Conservation (phyloP, 169 alveolate genomes). For the Cryptosporidium ubiquitum region DNA sequence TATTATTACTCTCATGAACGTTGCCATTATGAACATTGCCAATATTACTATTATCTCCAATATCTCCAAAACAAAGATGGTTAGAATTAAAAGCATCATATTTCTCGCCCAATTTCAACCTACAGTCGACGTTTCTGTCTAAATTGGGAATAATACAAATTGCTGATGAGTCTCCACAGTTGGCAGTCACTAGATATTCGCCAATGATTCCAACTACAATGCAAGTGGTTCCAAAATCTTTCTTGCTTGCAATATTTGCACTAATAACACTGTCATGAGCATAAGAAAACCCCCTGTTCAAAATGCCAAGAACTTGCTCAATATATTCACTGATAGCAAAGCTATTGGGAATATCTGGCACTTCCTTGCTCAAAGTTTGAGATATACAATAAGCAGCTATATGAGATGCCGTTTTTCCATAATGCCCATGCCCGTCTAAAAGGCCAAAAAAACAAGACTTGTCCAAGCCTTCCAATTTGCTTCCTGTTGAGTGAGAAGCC, state of each 20-base stretch:
- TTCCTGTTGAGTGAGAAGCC: conserved; percentile 40
- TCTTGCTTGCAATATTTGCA: conserved; percentile 47
- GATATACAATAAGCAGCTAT: conserved; percentile 53
- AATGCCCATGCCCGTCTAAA: conserved; percentile 66
- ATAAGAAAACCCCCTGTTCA: conserved; percentile 31
- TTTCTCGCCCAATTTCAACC: neutral
- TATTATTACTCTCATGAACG: neutral
- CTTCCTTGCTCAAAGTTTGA: neutral
- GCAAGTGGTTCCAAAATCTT: conserved; percentile 62
- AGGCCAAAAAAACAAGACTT: conserved; percentile 27
- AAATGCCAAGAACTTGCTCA: conserved; percentile 9
- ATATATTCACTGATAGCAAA: neutral
- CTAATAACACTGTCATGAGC: conserved; percentile 52
- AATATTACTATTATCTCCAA: neutral
- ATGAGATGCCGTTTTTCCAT: conserved; percentile 58
- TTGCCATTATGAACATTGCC: neutral
- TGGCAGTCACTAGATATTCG: conserved; percentile 39
- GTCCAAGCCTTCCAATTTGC: neutral
- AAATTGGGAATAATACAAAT: conserved; percentile 39
- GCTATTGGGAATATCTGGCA: neutral
- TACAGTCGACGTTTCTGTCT: neutral
- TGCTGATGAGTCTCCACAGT: conserved; percentile 70
- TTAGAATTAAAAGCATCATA: neutral
- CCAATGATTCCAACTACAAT: conserved; percentile 52
- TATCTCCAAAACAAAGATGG: neutral